A percentile compares a stretch with the other conserved stretches of the same genome.
These are phyloP conservation scores for Yamadazyma atlantica DNA, from an alignment of 1,139 yeast genomes.

Conservation along the genomic window DNA sequence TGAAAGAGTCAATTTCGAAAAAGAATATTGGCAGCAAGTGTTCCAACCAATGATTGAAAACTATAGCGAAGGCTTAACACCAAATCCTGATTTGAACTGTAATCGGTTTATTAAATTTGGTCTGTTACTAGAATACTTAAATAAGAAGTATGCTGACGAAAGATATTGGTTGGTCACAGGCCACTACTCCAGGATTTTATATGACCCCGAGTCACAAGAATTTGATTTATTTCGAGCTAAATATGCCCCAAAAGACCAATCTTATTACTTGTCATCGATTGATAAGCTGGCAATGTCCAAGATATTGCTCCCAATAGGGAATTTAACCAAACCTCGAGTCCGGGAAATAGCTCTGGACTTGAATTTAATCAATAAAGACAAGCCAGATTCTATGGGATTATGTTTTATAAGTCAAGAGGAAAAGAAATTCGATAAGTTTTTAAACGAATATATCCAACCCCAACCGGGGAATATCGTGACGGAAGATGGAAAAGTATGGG, in stretches of 20 bases:
- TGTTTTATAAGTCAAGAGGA: conserved; percentile 83
- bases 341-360: conserved; percentile 60
- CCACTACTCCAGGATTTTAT: conserved; percentile 74
- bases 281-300: conserved; percentile 44
- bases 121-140: conserved; percentile 56
- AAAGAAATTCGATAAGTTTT: conserved; percentile 72
- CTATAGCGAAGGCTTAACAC: conserved; percentile 76
- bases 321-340: conserved; percentile 70
- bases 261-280: conserved; percentile 80
- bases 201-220: conserved; percentile 25
- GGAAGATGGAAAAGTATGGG: conserved; percentile 73
- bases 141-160: conserved; percentile 23
- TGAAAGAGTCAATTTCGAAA: conserved; percentile 79
- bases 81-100: conserved; percentile 93
- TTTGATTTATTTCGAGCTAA: conserved; percentile 58
- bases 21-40: conserved; percentile 89
- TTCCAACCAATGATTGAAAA: conserved; percentile 85
- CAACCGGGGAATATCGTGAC: conserved; percentile 78
- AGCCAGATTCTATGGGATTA: conserved; percentile 92
- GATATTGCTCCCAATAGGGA: conserved; percentile 78
- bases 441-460: conserved; percentile 70
- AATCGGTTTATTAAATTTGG: conserved; percentile 88
- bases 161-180: conserved; percentile 92
- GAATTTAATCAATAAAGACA: conserved; percentile 62
- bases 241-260: conserved; percentile 76